Evolutionary conservation across 768 basidiomycete species (phyloP).

Genomic region (Tylopilus plumbeoviolaceoides): DNA sequence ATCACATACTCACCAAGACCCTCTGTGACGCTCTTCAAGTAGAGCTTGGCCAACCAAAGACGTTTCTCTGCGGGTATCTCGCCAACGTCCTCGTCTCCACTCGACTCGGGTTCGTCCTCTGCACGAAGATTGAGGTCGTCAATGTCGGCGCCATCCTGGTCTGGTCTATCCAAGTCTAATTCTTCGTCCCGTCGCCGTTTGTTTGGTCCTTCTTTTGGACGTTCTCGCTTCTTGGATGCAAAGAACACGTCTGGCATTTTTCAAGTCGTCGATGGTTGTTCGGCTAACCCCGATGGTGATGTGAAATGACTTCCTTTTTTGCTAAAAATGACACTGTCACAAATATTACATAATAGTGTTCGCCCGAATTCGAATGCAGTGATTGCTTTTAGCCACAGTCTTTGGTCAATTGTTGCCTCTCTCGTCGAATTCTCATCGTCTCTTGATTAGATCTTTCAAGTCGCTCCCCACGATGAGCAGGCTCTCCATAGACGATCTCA

Average conservation of each 20-base stretch:
- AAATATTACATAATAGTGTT: too few species aligned
- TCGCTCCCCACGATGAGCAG: conserved; percentile 41
- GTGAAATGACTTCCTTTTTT: too few species aligned
- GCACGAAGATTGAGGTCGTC: conserved; percentile 74
- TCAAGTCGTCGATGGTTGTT: background rate
- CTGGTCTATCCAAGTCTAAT: conserved; percentile 57
- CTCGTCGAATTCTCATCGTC: background rate
- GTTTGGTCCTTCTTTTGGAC: conserved; percentile 29
- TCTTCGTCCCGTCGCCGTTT: conserved; percentile 51
- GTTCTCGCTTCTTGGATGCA: conserved; percentile 62
- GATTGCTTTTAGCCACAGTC: background rate
- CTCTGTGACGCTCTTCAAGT: conserved; percentile 81
- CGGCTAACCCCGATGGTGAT: conserved; percentile 16
- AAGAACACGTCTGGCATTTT: conserved; percentile 86
- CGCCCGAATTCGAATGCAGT: too few species aligned
- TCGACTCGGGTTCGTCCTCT: conserved; percentile 52
- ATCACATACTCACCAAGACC: conserved; percentile 63
- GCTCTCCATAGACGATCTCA: conserved; percentile 67
- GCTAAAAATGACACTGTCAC: too few species aligned
- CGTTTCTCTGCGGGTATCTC: conserved; percentile 95
- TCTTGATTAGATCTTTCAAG: background rate
- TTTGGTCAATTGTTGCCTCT: too few species aligned
- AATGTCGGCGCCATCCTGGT: conserved; percentile 48
- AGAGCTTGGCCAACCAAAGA: conserved; percentile 84
- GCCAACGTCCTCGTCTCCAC: conserved; percentile 79